phyloP scores from a whole-genome alignment of 805 yeast species.

The Candida silvicultrix region DNA sequence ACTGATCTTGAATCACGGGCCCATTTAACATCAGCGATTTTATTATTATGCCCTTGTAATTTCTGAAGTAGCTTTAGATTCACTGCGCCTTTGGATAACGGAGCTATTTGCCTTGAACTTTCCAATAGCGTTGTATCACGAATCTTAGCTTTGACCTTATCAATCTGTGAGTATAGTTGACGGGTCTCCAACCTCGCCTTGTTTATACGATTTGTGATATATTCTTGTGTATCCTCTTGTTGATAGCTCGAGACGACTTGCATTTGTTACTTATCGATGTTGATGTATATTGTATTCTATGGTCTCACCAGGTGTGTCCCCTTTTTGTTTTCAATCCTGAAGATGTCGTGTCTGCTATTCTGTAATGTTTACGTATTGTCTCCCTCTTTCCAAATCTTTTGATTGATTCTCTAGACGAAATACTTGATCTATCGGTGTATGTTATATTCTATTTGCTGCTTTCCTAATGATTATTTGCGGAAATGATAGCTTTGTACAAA shows the following conservation, averaged over 20 bases:
- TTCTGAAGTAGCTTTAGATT: conserved; percentile 32
- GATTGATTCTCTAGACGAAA: too few species aligned
- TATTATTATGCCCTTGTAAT: conserved; percentile 57
- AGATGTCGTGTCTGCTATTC: too few species aligned
- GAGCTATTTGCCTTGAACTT: conserved; percentile 24
- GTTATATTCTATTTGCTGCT: too few species aligned
- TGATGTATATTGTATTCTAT: not conserved
- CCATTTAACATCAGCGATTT: conserved; percentile 69
- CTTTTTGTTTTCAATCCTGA: too few species aligned
- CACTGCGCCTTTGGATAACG: conserved; percentile 10
- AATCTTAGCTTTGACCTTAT: conserved; percentile 32
- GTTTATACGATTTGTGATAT: conserved; percentile 18
- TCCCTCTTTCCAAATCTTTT: not conserved
- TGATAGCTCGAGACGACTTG: not conserved
- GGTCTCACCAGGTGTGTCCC: too few species aligned
- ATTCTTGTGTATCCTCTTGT: conserved; percentile 6
- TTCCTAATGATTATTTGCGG: too few species aligned
- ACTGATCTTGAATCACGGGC: conserved; percentile 51
- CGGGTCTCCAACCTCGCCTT: conserved; percentile 40
- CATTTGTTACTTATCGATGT: not conserved
- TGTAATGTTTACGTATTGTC: not conserved
- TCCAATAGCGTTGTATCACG: conserved; percentile 41
- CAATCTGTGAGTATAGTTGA: conserved; percentile 43
- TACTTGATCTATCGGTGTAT: too few species aligned
- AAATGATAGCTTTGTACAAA: too few species aligned